These are phyloP conservation scores for carrot (Daucus carota) DNA, from an alignment of 129 eudicot genomes.

Conservation along the genomic window DNA sequence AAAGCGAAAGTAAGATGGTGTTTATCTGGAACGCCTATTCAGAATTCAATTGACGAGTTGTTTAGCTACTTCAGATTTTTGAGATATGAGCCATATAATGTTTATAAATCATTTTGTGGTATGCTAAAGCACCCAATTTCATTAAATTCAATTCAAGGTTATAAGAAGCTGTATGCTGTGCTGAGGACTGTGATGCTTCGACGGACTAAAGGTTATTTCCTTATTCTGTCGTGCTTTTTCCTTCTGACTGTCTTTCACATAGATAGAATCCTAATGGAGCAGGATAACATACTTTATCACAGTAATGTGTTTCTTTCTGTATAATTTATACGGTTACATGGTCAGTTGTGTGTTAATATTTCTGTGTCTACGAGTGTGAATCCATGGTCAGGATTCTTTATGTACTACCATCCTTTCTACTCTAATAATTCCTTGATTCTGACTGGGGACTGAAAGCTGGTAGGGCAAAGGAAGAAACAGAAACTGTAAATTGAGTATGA, in stretches of 20 bases:
- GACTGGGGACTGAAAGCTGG: too few relatives aligned
- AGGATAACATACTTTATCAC: background rate
- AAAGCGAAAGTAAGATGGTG: slow-evolving; percentile 97
- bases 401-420: background rate
- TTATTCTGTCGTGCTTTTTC: background rate
- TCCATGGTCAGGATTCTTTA: background rate
- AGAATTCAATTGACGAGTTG: slow-evolving; percentile 92
- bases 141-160: slow-evolving; percentile 54
- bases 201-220: slow-evolving; percentile 71
- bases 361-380: background rate
- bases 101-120: slow-evolving; percentile 47
- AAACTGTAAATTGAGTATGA: too few relatives aligned
- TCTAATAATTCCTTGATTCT: background rate
- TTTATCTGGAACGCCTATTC: slow-evolving; percentile 96
- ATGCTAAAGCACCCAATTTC: slow-evolving; percentile 58
- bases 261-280: background rate
- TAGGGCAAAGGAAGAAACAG: too few relatives aligned
- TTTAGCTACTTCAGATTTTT: slow-evolving; percentile 94
- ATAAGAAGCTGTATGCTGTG: slow-evolving; percentile 82
- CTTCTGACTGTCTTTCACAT: background rate
- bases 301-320: background rate
- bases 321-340: background rate
- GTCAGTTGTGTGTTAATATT: background rate
- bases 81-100: slow-evolving; percentile 71
- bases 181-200: slow-evolving; percentile 90